Evolutionary conservation across 192 early-diverging fungal species (phyloP), one percentile per base, ranked within the genome.

Genomic region (Phlyctochytrium bullatum): DNA sequence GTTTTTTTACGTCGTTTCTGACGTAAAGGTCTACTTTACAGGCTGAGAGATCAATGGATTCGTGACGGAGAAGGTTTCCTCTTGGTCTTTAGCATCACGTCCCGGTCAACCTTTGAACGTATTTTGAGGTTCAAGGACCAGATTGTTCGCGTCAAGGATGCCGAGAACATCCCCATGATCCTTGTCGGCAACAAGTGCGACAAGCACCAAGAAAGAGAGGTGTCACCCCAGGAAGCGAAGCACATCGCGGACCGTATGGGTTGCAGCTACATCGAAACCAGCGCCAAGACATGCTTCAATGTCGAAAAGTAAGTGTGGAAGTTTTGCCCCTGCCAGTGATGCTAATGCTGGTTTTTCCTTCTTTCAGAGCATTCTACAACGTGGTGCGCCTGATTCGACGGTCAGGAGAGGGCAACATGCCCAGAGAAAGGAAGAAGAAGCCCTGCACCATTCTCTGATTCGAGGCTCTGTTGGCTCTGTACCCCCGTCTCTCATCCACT

Each of bases 151-250:
- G 96, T 98, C n/a, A 98, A 97, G 79, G 96, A 97, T 76, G 85
- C 87, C 65, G 92, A 96, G 67, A 62, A 17, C 12, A 60, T 95
- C 34, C 92, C 92, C 20, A 88, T 95, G 76, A 88, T 98, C 52
- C 79, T 98, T 12, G 89, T 96, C 27, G 96, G 88, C 29, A 98
- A 96, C 83, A 98, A 98, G 77, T 91, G 92, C 64, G 94, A 98
- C 81, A 76, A 89, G 60, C 86, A 86, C 32, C 71, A 71, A 31
- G 92, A 97, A 61, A 83, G 94, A 64, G 91, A 95, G 66, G 94
- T 98, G 17, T 82, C 88, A 16, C 76, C 73, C 66, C 91, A 92
- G 67, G 91, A 95, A 72, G 95, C 93, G 6, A 73, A 80, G 67
- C 78, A 83, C 16, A 83, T 95, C 84, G 92, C 95, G 12, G 78